These are phyloP conservation scores for Sporisorium exsertum DNA, from an alignment of 1,284 basidiomycete genomes.

Conservation along the genomic window DNA sequence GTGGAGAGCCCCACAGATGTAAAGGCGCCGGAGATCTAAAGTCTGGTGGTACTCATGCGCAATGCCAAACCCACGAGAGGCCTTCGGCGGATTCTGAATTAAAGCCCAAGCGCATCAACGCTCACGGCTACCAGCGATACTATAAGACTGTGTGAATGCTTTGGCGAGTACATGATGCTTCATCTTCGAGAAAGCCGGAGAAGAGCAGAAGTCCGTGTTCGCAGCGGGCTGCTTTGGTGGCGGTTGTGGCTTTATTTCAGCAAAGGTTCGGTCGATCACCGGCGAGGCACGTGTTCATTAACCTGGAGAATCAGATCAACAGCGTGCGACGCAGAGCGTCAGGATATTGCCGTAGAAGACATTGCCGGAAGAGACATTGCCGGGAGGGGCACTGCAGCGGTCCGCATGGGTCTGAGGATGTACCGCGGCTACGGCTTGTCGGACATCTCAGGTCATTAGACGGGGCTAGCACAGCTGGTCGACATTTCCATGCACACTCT, in stretches of 20 bases:
- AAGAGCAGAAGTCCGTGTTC: background rate
- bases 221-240: background rate
- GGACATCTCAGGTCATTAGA: background rate
- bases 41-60: background rate
- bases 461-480: background rate
- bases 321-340: background rate
- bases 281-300: background rate
- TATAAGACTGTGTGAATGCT: background rate
- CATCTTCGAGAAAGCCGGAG: background rate
- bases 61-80: background rate
- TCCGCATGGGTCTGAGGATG: no score
- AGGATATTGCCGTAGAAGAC: no score
- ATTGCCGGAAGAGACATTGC: background rate
- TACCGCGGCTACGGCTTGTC: background rate
- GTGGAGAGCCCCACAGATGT: background rate
- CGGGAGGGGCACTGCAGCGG: background rate
- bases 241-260: background rate
- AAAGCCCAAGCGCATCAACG: no score
- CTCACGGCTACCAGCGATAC: background rate
- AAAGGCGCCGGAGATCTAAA: background rate
- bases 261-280: background rate
- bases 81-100: background rate
- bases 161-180: background rate
- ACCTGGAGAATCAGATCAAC: background rate
- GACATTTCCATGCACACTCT: no score